A percentile compares a stretch with the other conserved stretches of the same genome.
Evolutionary conservation across 164 flowering plant genomes (phyloP).

Genomic region (Saururus chinensis): DNA sequence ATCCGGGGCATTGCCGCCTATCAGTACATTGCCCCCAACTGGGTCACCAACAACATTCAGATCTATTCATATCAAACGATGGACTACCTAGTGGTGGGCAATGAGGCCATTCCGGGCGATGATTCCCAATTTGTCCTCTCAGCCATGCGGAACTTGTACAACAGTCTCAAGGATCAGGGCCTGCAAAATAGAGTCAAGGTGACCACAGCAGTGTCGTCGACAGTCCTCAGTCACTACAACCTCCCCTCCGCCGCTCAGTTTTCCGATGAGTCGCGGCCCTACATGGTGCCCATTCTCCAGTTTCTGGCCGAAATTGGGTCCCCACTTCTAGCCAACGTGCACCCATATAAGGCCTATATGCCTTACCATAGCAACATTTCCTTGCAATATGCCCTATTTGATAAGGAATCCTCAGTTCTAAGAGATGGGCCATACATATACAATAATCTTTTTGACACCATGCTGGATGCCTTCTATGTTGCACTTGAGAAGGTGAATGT

Average conservation of each 20-base stretch:
- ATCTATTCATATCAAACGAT: constrained; percentile 4
- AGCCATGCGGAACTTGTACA: constrained; percentile 7
- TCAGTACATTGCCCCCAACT: neutral
- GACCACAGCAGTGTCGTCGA: constrained; percentile 4
- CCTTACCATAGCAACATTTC: neutral
- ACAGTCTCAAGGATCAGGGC: neutral
- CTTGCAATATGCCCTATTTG: constrained; percentile 4
- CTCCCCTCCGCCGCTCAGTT: constrained; percentile 9
- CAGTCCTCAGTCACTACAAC: neutral
- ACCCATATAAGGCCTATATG: constrained; percentile 2
- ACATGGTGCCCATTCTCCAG: constrained; percentile 1
- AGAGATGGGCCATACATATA: neutral
- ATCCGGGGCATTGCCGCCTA: constrained; percentile 3
- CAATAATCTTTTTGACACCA: constrained; percentile 1
- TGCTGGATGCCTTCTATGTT: constrained; percentile 1
- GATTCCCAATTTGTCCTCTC: constrained; percentile 4
- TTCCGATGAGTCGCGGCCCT: neutral
- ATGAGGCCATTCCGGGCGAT: constrained; percentile 11
- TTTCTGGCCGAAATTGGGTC: neutral
- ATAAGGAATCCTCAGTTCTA: neutral
- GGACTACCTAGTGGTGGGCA: constrained; percentile 13
- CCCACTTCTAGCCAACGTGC: constrained; percentile 6
- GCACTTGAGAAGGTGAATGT: constrained; percentile 2
- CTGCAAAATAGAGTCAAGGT: constrained; percentile 1
- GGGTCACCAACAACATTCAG: constrained; percentile 9